Base-by-base conservation (phyloP, 2,329 filamentous ascomycete genomes). In the Sclerotinia trifoliorum region DNA sequence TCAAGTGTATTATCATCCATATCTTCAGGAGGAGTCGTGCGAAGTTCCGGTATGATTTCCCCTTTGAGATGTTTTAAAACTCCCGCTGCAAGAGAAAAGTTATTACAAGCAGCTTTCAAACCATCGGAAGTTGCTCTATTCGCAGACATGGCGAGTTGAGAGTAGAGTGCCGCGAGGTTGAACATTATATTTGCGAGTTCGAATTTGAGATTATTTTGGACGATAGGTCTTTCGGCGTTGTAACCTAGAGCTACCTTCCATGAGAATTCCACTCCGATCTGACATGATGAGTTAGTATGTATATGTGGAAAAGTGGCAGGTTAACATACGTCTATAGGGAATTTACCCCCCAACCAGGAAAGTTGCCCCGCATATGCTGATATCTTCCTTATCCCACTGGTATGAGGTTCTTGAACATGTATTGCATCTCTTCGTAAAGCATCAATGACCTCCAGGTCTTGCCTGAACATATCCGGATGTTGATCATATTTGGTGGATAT, bases 401-500 rank as follows among this genome's bases (percentile, higher is more conserved):
- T 83, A 77, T 99, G 95, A 3, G 95, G 88, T 78, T 99, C 95
- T 69, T 90, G 87, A 2, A 95, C 90, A 78, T 93, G 92, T 67
- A 97, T 84, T n/a, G 95, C 95, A 78, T 96, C 92, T 71, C 86
- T 86, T 6, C 95, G 89, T 68, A 98, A 82, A 61, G 87, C 83
- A 77, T 98, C 93, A 75, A 99, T 93, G 72, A 90, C 86, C 77
- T 94, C 88, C 69, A 97, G 87, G 81, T 99, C 95, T 72, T 92
- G 86, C 71, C 88, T 87, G 80, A 99, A 99, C 90, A 97, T 96
- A 79, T 97, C 93, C 46, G 95, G 94, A 78, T 97, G 94, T 79
- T 99, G 95, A 80, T 98, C 94, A 89, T 98, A 98, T 84, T 98
- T 97, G 79, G 88, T 90, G 70, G 93, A 96, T 77, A 99, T 98